Evolutionary conservation across 257 asterid species (phyloP), one percentile per base, ranked within the genome.

Genomic region (Solanum rostratum): DNA sequence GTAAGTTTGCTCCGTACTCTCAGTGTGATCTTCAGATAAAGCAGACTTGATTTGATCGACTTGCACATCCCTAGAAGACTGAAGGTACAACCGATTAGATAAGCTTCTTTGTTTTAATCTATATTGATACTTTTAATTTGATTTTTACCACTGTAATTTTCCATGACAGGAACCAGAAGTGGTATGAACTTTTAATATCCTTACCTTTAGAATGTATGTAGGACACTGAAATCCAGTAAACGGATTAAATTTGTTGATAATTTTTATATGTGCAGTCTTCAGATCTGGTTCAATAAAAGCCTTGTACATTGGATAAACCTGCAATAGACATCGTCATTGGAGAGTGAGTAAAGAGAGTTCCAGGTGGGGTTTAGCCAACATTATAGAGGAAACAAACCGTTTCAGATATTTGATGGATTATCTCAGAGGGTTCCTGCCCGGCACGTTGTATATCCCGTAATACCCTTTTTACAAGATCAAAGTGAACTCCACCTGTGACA

Each of bases 251-350:
- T 97, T 97, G 91, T 95, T 97, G 87, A 88, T 92, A 62, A 97
- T 97, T 91, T 92, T 93, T 87, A 97, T 93, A 60, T 97, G 99
- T 54, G 99, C 99, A n/a, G 96, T 94, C 81, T 89, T 92, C 78
- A 97, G 98, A 89, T 97, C 99, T 59, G 99, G 98, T 91, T 97
- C 99, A 54, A 97, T 97, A 86, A 91, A 97, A 54, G 98, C 98
- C 91, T 96, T 96, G 85, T 95, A 97, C 99, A 97, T 97, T 6
- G 99, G 99, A 91, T 97, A 97, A 70, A 97, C 99, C 99, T 97
- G 93, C 73, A 84, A 52, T 19, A 78, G 65, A 50, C 46, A 78
- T 78, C 15, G 4, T 78, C 46, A 11, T 30, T 30, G 5, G 82
- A 76, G 22, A 29, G 65, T 50, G 65, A 78, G 37, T n/a, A 78